These are phyloP conservation scores for Penicillium frequentans DNA, from an alignment of 2,329 filamentous ascomycete species.

Conservation along the genomic window DNA sequence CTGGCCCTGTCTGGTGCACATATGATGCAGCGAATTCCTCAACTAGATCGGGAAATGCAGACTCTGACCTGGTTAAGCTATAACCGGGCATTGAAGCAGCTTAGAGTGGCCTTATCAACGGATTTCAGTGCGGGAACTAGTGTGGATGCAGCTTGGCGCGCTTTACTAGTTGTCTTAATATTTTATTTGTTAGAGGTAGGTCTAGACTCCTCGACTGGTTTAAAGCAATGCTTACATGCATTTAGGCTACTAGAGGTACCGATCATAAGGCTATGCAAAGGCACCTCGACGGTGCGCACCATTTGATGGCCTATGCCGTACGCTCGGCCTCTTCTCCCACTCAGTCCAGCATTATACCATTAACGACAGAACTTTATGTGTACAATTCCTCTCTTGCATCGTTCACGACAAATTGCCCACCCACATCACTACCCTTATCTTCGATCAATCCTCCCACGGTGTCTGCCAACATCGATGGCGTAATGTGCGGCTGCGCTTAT, in stretches of 20 bases:
- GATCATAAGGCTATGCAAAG: constrained; percentile 15
- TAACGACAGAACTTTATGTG: constrained; percentile 11
- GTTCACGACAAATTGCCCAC: constrained; percentile 7
- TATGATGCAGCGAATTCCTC: constrained; percentile 14
- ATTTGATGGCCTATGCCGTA: constrained; percentile 14
- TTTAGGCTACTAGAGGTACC: constrained; percentile 14
- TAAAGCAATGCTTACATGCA: background rate
- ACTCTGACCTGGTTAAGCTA: constrained; percentile 14
- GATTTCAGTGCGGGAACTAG: background rate
- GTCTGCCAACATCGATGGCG: background rate
- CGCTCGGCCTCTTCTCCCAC: background rate
- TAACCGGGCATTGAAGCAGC: constrained; percentile 11
- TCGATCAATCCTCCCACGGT: background rate
- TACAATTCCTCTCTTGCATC: constrained; percentile 17
- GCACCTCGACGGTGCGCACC: constrained; percentile 14
- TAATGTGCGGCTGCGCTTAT: constrained; percentile 16
- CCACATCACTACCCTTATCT: background rate
- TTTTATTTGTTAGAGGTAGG: constrained; percentile 14
- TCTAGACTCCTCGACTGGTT: background rate
- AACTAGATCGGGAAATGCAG: constrained; percentile 4
- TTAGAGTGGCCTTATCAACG: constrained; percentile 10
- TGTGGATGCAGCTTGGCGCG: constrained; percentile 9
- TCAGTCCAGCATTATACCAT: constrained; percentile 9
- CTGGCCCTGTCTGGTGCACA: constrained; percentile 12
- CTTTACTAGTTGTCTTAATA: constrained; percentile 12